Evolutionary conservation across 108 stramenopile species (phyloP).

Genomic region (Cyclotella choctawhatcheeana): DNA sequence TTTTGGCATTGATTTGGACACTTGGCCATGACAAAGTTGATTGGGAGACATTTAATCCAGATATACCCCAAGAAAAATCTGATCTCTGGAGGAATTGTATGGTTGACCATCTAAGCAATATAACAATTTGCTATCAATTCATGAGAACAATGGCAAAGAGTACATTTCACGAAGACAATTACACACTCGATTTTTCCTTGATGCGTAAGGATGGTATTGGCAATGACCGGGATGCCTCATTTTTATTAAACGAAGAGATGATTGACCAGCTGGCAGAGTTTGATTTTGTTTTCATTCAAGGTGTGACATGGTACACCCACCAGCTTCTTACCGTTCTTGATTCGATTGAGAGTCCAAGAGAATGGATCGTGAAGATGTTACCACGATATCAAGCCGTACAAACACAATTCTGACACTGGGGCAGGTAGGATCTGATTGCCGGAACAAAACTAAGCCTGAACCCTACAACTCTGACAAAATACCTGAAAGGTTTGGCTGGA

Average conservation of each 20-base stretch:
- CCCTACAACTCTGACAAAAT: background rate
- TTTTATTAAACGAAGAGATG: background rate
- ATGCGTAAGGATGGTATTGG: too few relatives aligned
- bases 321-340: background rate
- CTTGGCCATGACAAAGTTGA: constrained; percentile 13
- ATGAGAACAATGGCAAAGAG: constrained; percentile 25
- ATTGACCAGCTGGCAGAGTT: constrained; percentile 4
- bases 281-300: constrained; percentile 26
- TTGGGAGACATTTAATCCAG: background rate
- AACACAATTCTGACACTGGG: constrained; percentile 22
- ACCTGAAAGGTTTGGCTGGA: background rate
- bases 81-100: background rate
- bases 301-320: constrained; percentile 3
- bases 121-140: constrained; percentile 14
- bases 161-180: constrained; percentile 20
- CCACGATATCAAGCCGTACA: constrained; percentile 17
- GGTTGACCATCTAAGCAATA: constrained; percentile 5
- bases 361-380: constrained; percentile 11
- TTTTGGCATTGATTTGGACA: constrained; percentile 23
- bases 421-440: constrained; percentile 2
- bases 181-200: constrained; percentile 9
- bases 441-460: background rate
- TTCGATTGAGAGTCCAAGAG: constrained; percentile 15
- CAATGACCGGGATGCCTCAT: constrained; percentile 24
- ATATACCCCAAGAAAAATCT: background rate